Conservation (phyloP, 1,284 basidiomycete genomes). For the Ceratobasidium sp. region DNA sequence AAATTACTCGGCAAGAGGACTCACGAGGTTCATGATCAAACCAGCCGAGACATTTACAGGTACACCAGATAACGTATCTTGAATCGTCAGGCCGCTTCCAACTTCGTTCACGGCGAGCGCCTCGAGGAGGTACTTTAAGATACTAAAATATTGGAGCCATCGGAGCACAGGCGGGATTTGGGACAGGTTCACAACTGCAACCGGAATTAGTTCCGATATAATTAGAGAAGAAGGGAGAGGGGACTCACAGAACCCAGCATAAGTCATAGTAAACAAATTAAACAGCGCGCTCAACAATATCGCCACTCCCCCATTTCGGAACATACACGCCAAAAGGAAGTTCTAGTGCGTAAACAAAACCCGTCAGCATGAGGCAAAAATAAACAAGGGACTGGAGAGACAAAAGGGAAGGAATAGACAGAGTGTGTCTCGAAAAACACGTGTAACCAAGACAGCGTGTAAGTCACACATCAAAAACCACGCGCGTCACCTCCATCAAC, state of each 20-base stretch:
- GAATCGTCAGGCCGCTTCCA: constrained; percentile 83
- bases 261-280: constrained; percentile 83
- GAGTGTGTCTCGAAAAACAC: too few relatives aligned
- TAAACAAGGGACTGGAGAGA: too few relatives aligned
- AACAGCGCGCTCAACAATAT: constrained; percentile 84
- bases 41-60: constrained; percentile 81
- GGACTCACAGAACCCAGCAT: constrained; percentile 75
- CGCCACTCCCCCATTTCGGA: constrained; percentile 88
- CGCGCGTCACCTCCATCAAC: too few relatives aligned
- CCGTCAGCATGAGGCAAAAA: constrained; percentile 14
- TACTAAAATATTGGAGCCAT: constrained; percentile 87
- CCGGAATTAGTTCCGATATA: constrained; percentile 42
- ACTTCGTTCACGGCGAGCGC: constrained; percentile 92
- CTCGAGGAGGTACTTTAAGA: constrained; percentile 76
- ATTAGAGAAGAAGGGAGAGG: not conserved
- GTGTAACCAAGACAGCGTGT: too few relatives aligned
- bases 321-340: constrained; percentile 84
- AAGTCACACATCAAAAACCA: too few relatives aligned
- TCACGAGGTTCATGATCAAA: constrained; percentile 80
- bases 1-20: constrained; percentile 54
- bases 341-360: constrained; percentile 69
- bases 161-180: constrained; percentile 85
- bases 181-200: constrained; percentile 76
- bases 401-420: too few relatives aligned
- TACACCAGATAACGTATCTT: constrained; percentile 84